These are phyloP conservation scores for Blastobotrys chiropterorum DNA, from an alignment of 805 yeast species.

Conservation along the genomic window DNA sequence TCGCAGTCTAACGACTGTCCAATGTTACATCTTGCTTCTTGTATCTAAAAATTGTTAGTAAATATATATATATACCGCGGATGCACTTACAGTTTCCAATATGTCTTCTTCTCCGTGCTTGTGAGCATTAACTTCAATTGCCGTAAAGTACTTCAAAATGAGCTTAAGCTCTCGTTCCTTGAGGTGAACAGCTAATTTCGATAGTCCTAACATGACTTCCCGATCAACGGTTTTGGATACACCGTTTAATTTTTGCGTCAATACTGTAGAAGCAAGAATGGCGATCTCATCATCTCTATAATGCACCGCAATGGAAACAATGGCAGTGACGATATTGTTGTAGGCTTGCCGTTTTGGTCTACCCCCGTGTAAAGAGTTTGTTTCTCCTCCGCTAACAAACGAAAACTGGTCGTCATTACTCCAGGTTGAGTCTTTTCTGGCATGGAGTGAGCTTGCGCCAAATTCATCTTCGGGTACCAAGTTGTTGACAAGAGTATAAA, in stretches of 20 bases:
- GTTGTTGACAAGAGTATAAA: conserved; percentile 76
- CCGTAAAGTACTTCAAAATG: conserved; percentile 52
- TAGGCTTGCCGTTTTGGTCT: conserved; percentile 31
- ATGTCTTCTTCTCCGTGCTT: conserved; percentile 35
- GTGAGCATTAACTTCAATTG: conserved; percentile 41
- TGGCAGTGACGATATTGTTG: conserved; percentile 63
- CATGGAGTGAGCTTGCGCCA: neutral
- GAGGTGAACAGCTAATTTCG: conserved; percentile 54
- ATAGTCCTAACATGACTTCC: conserved; percentile 59
- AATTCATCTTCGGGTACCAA: conserved; percentile 42
- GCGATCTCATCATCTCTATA: conserved; percentile 69
- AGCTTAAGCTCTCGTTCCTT: conserved; percentile 62
- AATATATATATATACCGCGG: conserved; percentile 10
- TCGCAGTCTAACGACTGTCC: conserved; percentile 16
- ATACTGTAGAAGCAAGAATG: conserved; percentile 70
- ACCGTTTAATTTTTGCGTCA: conserved; percentile 63
- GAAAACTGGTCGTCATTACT: neutral
- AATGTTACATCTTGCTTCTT: conserved; percentile 17
- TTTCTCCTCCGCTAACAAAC: neutral
- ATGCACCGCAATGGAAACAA: conserved; percentile 56
- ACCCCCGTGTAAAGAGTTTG: neutral
- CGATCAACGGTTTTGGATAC: conserved; percentile 41
- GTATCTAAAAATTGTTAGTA: conserved; percentile 12
- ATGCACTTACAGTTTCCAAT: conserved; percentile 18
- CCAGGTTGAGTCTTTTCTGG: neutral